Base-by-base conservation (phyloP, 441 rosid species). In the Brassica hybrid region DNA sequence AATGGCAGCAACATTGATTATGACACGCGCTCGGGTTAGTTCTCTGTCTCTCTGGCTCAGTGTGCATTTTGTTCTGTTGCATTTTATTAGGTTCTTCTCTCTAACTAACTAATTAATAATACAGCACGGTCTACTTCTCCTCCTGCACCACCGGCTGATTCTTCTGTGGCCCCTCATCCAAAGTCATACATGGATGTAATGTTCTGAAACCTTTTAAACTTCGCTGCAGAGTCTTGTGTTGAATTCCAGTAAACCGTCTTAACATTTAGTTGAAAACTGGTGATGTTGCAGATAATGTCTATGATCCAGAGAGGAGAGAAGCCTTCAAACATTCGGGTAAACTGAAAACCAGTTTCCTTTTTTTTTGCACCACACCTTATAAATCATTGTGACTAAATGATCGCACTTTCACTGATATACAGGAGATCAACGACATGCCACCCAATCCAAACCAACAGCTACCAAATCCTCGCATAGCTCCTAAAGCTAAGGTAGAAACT, bases 1-100 rank as follows among this genome's bases (percentile, higher is more conserved):
- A 56, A 56, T 56, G 60, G 60, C 60, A 56, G 60, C 60, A 56
- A 56, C 60, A 1, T 56, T 18, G 57, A 50, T 50, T 50, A 50
- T 50, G 57, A 50, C 57, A 50, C 57, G 18, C 57, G 57, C 2
- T 50, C 57, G 6, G 57, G 57, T 50, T 50, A 48, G 17, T 7
- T 5, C 54, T 7, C 23, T 21, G 23, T 50, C 57, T 14, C 57
- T 50, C 57, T 50, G 57, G 3, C 57, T 50, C 10, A 50, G 57
- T 50, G 57, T 50, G 19, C 19, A 14, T 50, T 50, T 5, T 50
- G 8, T n/a, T n/a, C 8, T 14, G 8, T 14, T 50, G 18, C 8
- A 50, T 50, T 50, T 16, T 50, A 50, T 50, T 6, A 14, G 19
- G 9, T 50, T 50, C 1, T 14, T 14, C 57, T 50, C 57, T 50